Base-by-base conservation (phyloP, 371 early-diverging fungal species). In the Vairimorpha ceranae region DNA sequence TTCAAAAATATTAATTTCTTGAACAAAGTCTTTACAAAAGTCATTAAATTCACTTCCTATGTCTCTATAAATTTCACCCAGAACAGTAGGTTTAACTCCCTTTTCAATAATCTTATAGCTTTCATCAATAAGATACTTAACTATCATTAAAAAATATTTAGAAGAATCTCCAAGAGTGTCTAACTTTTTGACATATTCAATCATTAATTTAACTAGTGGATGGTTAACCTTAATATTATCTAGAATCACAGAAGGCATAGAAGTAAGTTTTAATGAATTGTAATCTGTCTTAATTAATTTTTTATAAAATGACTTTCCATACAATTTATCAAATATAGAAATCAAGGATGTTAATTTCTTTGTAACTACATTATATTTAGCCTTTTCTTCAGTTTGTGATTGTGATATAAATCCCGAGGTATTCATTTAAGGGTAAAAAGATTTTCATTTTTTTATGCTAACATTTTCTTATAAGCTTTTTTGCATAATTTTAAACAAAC, bases 171-270 rank as follows among this genome's bases (percentile, higher is more conserved):
- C 82, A 56, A 71, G 43, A 41, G 65, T 67, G 19, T 75, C 76
- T 67, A 80, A 45, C 41, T 80, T 80, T 35, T 76, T 74, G 2
- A 83, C 67, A 51, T 75, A 78, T 7, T 83, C 79, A 14, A 59
- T 52, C 14, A 83, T 17, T 33, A 83, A 46, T 51, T 78, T 80
- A 35, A 80, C 76, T 12, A 80, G 72, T 32, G 83, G 83, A 61
- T 83, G 83, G 59, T 76, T 77, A 36, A 77, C 61, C 30, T 80
- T 79, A 29, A 80, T 60, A 38, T 70, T 77, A 27, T 75, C 70
- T n/a, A 77, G 69, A 43, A 83, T 83, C 12, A 70, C 68, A 17
- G 70, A 38, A 1, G 71, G 64, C 25, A 68, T 65, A 25, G 71
- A 33, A 33, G 80, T 80, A 19, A 78, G 46, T 17, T 65, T 56